A percentile compares a stretch with the other conserved stretches of the same genome.
phyloP scores from a whole-genome alignment of 148 eudicot genomes.

The Polygonum aviculare region DNA sequence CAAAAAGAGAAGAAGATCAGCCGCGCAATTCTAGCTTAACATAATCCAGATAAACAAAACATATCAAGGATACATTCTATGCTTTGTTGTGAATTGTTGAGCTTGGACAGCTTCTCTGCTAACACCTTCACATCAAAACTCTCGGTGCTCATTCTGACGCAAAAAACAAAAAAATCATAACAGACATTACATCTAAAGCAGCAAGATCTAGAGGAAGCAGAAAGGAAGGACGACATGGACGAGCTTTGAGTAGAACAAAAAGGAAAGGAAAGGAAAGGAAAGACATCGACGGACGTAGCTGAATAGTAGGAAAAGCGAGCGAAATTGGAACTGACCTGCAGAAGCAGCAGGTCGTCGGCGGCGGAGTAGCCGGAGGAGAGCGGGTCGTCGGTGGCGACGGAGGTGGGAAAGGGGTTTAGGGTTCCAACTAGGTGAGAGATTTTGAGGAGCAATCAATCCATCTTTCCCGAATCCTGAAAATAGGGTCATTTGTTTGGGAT shows the following conservation, averaged over 20 bases:
- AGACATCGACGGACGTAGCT: neutral
- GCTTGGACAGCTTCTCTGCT: conserved; percentile 68
- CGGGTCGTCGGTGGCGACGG: conserved; percentile 5
- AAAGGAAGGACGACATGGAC: neutral
- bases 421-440: conserved; percentile 8
- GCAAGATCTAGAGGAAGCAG: neutral
- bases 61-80: conserved; percentile 85
- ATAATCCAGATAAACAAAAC: neutral
- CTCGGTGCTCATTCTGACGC: conserved; percentile 57
- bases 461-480: neutral
- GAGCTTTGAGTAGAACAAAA: neutral
- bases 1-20: neutral
- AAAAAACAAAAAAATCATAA: neutral
- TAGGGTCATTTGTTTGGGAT: neutral
- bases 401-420: conserved; percentile 6
- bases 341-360: neutral
- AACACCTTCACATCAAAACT: conserved; percentile 57
- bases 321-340: neutral
- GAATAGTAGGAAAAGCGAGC: neutral
- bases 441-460: neutral
- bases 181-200: neutral
- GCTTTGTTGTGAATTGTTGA: conserved; percentile 86
- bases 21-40: neutral
- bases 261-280: neutral
- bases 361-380: neutral